phyloP scores from a whole-genome alignment of 805 yeast species.

The Debaryomyces prosopidis region DNA sequence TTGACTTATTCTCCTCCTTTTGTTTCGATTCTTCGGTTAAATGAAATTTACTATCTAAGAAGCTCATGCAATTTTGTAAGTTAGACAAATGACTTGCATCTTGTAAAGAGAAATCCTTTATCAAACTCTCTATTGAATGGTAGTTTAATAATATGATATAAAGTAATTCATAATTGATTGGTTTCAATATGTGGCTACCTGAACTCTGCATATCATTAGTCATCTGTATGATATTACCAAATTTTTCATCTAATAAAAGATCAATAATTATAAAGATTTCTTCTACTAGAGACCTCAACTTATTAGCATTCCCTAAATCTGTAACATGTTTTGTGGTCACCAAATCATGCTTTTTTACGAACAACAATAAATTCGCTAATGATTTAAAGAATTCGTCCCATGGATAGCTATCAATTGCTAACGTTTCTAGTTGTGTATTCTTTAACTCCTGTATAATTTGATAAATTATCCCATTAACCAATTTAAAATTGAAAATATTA shows the following conservation, averaged over 20 bases:
- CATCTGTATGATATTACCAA: conserved; percentile 17
- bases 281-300: conserved; percentile 20
- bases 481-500: conserved; percentile 28
- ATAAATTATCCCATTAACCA: conserved; percentile 26
- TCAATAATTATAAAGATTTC: conserved; percentile 24
- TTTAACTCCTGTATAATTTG: conserved; percentile 20
- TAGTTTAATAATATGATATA: conserved; percentile 28
- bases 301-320: conserved; percentile 7
- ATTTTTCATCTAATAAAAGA: conserved; percentile 15
- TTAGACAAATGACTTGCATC: conserved; percentile 8
- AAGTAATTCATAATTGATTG: conserved; percentile 31
- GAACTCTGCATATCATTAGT: conserved; percentile 8
- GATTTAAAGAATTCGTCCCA: conserved; percentile 38
- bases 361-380: conserved; percentile 29
- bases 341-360: conserved; percentile 22
- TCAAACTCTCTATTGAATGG: conserved; percentile 14
- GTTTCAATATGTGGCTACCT: conserved; percentile 20
- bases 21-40: conserved; percentile 14
- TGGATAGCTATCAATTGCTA: conserved; percentile 23
- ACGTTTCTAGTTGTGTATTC: conserved; percentile 11
- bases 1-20: conserved; percentile 4
- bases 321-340: conserved; percentile 14
- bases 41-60: conserved; percentile 17
- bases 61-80: conserved; percentile 16
- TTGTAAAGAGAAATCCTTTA: conserved; percentile 1